A percentile compares a stretch with the other conserved stretches of the same genome.
phyloP scores from a whole-genome alignment of 495 filamentous ascomycete species.

The Hypoxylon lienhwacheense region DNA sequence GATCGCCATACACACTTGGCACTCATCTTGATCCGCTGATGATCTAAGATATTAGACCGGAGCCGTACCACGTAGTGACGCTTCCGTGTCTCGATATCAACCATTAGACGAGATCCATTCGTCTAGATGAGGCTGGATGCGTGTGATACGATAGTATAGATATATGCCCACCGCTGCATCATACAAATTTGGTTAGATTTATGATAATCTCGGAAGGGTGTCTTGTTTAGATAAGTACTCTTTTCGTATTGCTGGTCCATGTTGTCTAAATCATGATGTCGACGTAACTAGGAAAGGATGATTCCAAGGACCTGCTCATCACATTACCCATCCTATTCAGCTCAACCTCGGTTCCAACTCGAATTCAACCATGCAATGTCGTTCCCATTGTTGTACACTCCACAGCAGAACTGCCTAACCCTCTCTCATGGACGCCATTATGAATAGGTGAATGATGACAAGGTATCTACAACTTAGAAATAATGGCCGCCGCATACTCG shows the following conservation, averaged over 20 bases:
- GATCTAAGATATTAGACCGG: not conserved
- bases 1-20: not conserved
- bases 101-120: not conserved
- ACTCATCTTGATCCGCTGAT: not conserved
- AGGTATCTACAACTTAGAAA: conserved; percentile 67
- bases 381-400: conserved; percentile 35
- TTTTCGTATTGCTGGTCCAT: conserved; percentile 3
- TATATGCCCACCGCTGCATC: not conserved
- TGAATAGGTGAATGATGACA: conserved; percentile 23
- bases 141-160: not conserved
- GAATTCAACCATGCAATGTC: conserved; percentile 20
- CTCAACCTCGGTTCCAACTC: not conserved
- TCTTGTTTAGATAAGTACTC: not conserved
- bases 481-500: conserved; percentile 91
- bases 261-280: not conserved
- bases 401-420: conserved; percentile 25
- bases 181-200: not conserved
- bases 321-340: conserved; percentile 9
- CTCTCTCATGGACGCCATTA: conserved; percentile 33
- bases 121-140: not conserved
- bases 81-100: not conserved
- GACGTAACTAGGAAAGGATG: not conserved
- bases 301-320: conserved; percentile 3
- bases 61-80: not conserved
- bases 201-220: not conserved